Evolutionary conservation across 2,329 filamentous ascomycete genomes (phyloP), one percentile per base, ranked within the genome.

Genomic region (Bimuria novae-zelandiae): DNA sequence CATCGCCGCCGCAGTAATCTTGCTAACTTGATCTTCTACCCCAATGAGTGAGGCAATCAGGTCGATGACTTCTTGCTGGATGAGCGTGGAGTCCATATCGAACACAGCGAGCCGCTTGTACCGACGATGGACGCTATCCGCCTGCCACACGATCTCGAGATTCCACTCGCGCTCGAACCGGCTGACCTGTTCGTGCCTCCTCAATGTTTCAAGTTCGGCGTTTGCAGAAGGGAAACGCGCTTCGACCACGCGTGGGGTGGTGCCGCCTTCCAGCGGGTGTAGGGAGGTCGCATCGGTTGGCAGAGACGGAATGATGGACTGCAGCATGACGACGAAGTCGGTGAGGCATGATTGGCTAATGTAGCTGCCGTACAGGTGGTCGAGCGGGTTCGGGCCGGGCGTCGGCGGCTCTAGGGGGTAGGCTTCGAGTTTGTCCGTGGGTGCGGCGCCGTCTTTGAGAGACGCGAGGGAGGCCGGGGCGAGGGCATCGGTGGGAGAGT

Each of bases 11-110:
- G 88, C 88, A 0, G 94, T 99, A 63, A 99, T 97, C 65, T 88
- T 82, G 8, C 91, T 89, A 33, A 99, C 93, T 64, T 89, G 80
- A 48, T 86, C 86, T 63, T 90, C 86, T n/a, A 95, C 83, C 47
- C 91, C 90, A 2, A 96, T 85, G 32, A 89, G 89, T 49, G 89
- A 86, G 3, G 94, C 94, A 51, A 99, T 87, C 66, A 97, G 87
- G 74, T 99, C 94, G 70, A 99, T 97, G 55, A 97, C 92, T 77
- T 99, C 94, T 74, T 99, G 92, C 49, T 93, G 89, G 71, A 99
- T 97, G 55, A 99, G 83, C 0, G 94, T 99, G 74, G 89, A 94
- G 77, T 99, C 94, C 94, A 99, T 99, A 74, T 99, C 94, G 69
- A 99, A 99, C 27, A 97, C 90, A 3, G 93, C 92, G 10, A 97